Evolutionary conservation across 2,329 filamentous ascomycete genomes (phyloP), one percentile per base, ranked within the genome.

Genomic region (Fusarium protoensiforme): DNA sequence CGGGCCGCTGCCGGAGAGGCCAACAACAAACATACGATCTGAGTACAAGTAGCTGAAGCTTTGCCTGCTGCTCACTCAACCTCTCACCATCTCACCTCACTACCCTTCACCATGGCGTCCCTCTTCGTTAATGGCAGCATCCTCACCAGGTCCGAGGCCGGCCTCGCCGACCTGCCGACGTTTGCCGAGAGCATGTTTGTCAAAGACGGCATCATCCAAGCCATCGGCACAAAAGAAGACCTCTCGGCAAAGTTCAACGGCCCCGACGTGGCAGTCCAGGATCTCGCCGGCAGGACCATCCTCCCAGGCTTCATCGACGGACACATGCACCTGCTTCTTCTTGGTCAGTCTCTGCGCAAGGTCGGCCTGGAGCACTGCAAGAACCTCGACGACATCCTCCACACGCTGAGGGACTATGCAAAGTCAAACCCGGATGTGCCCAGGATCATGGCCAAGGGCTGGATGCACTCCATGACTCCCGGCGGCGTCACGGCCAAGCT

Each of bases 281-380:
- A 84, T 35, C 62, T 84, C 4, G 60, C 58, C 2, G 81, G 82
- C 1, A 77, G 76, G 24, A 83, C 82, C 2, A 80, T 90, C 4
- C 81, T 90, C 2, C 88, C 88, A 0, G 85, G 88, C 16, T 90
- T 90, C 79, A 85, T 90, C 41, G 88, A 90, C 67, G 87, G 87
- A 7, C 88, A 90, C 68, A 84, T 89, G 79, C 88, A 90, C 74
- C 82, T 90, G 11, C 82, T 90, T 0, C 81, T 88, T 11, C 82
- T 89, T 1, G 88, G 88, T 1, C 87, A 89, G 69, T 85, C 87
- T 0, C 81, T 90, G 20, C 84, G 82, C 31, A 89, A 89, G 75
- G 81, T 88, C 22, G 80, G 82, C 24, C 79, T 90, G 2, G 84
- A 86, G 22, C 79, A 82, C 18, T 89, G 88, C 77, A 83, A 83